Conservation (phyloP, 441 rosid genomes). For the Syzygium syzygioides region DNA sequence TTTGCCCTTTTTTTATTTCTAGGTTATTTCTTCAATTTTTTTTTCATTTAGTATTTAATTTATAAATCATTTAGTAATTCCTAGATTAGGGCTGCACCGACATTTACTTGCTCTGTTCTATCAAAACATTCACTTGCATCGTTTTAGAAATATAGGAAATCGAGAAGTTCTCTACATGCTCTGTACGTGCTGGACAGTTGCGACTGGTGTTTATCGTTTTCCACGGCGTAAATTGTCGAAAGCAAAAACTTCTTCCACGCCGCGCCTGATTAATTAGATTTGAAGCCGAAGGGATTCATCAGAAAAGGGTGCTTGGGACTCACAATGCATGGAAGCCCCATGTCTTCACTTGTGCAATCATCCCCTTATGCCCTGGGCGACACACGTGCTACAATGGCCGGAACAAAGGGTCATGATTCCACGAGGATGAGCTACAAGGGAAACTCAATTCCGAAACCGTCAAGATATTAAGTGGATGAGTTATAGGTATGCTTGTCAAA, state of each 20-base stretch:
- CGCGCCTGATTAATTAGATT: not conserved
- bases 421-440: accelerated
- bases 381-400: too few relatives aligned
- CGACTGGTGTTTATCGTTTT: not conserved
- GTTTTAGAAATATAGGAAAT: not conserved
- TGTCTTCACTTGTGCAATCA: not conserved
- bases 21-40: not conserved
- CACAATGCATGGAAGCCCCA: not conserved
- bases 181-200: not conserved
- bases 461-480: accelerated
- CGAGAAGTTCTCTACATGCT: not conserved
- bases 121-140: not conserved
- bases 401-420: too few relatives aligned
- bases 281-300: not conserved
- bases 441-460: accelerated
- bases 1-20: not conserved
- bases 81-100: accelerated
- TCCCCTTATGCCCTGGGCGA: too few relatives aligned
- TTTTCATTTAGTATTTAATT: not conserved
- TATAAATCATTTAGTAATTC: not conserved
- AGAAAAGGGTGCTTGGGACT: not conserved
- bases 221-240: not conserved
- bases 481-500: not conserved
- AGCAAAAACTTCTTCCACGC: not conserved
- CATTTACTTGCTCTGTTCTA: accelerated